Evolutionary conservation across 2,329 filamentous ascomycete genomes (phyloP).

Genomic region (Escovopsis sp.): DNA sequence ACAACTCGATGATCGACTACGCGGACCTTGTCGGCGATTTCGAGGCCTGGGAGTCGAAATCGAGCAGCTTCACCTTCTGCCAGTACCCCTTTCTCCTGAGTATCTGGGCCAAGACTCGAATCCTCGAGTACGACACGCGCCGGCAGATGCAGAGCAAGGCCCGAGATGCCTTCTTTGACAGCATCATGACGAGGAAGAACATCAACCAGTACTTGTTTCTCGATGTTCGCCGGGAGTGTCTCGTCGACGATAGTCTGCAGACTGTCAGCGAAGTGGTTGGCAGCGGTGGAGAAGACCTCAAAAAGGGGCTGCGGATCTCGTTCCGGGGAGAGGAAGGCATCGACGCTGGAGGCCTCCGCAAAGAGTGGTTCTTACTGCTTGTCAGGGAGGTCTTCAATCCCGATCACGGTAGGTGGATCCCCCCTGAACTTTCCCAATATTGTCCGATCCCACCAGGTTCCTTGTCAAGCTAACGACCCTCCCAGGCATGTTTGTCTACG

Average conservation of each 20-base stretch:
- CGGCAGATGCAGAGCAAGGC: constrained; percentile 83
- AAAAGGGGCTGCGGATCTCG: constrained; percentile 74
- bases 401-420: constrained; percentile 65
- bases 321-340: constrained; percentile 84
- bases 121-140: constrained; percentile 74
- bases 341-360: constrained; percentile 75
- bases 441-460: no score
- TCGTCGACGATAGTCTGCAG: constrained; percentile 77
- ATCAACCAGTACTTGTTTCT: constrained; percentile 67
- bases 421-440: no score
- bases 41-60: constrained; percentile 67
- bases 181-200: constrained; percentile 58
- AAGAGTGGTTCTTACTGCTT: constrained; percentile 87
- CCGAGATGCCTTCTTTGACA: constrained; percentile 80
- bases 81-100: constrained; percentile 87
- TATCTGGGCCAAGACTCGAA: constrained; percentile 82
- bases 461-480: background rate
- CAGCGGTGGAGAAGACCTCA: constrained; percentile 67
- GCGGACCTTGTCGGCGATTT: constrained; percentile 77
- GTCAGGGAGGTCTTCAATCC: constrained; percentile 84
- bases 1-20: constrained; percentile 73
- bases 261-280: constrained; percentile 76
- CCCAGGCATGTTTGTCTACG: constrained; percentile 81
- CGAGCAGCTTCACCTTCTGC: constrained; percentile 69
- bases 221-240: constrained; percentile 64